phyloP scores from a whole-genome alignment of 2,329 filamentous ascomycete genomes.

The Juglanconis sp. region DNA sequence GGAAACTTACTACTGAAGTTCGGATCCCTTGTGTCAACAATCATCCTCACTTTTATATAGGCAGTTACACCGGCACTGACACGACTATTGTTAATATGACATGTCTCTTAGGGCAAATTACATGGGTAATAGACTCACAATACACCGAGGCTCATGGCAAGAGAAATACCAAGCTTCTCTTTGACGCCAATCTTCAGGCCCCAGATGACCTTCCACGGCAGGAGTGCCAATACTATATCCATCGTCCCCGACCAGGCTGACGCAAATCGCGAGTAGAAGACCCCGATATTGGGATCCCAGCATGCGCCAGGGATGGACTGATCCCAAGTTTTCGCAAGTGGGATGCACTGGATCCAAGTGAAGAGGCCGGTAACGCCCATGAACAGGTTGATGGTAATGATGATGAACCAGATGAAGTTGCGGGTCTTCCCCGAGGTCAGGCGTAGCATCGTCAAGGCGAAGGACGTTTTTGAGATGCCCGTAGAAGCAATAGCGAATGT shows the following conservation, averaged over 20 bases:
- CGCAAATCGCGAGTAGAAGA: conserved; percentile 23
- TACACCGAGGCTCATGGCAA: conserved; percentile 20
- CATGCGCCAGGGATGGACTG: conserved; percentile 23
- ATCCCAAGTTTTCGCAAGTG: conserved; percentile 26
- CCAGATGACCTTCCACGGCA: conserved; percentile 19
- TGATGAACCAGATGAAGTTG: conserved; percentile 28
- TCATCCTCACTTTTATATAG: too few species aligned
- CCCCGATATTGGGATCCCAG: conserved; percentile 21
- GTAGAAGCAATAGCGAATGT: conserved; percentile 25
- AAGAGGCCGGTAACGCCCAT: conserved; percentile 25
- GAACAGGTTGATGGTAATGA: conserved; percentile 30
- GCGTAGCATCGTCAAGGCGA: conserved; percentile 33
- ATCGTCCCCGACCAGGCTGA: conserved; percentile 16
- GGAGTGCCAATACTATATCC: conserved; percentile 17
- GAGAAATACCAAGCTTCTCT: conserved; percentile 14
- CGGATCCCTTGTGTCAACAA: too few species aligned
- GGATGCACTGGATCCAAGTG: conserved; percentile 28
- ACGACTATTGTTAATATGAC: not conserved
- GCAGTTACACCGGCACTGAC: fast-evolving
- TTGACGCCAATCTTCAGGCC: conserved; percentile 11
- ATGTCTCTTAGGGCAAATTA: not conserved
- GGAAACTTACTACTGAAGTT: too few species aligned
- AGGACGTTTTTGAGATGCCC: conserved; percentile 33
- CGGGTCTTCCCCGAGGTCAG: conserved; percentile 25
- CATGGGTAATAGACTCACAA: conserved; percentile 25